Conservation (phyloP, 2,329 filamentous ascomycete species). For the Fusarium temperatum region DNA sequence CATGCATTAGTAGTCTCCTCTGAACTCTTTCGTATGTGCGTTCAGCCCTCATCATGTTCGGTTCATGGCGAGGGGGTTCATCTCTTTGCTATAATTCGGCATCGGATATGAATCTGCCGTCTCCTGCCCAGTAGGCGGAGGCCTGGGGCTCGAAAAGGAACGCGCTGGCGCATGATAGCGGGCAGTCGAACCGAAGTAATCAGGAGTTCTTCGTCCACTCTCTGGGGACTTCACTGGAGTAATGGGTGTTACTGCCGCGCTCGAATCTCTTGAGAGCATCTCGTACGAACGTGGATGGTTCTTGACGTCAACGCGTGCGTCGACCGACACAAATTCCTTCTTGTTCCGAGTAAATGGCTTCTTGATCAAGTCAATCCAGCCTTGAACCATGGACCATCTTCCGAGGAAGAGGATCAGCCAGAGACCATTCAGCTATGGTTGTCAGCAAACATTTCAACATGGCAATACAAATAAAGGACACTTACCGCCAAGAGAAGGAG, state of each 20-base stretch:
- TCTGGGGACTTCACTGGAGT: conserved; percentile 51
- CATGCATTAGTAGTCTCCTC: conserved; percentile 9
- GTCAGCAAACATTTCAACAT: conserved; percentile 9
- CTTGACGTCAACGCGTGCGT: conserved; percentile 72
- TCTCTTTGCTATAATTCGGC: conserved; percentile 48
- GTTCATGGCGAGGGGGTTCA: conserved; percentile 67
- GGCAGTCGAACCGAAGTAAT: conserved; percentile 65
- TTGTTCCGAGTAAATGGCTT: conserved; percentile 61
- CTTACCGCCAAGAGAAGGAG: conserved; percentile 82
- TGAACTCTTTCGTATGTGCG: background rate
- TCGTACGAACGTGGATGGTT: conserved; percentile 78
- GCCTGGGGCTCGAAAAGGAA: conserved; percentile 66
- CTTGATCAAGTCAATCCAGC: conserved; percentile 77
- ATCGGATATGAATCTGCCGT: conserved; percentile 52
- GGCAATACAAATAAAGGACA: conserved; percentile 20
- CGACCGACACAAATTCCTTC: conserved; percentile 88
- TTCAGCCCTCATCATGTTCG: conserved; percentile 53
- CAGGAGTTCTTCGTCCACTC: conserved; percentile 58
- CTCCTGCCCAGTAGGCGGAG: conserved; percentile 58
- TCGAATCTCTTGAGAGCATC: conserved; percentile 74
- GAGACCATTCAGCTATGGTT: conserved; percentile 76
- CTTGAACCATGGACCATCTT: conserved; percentile 83
- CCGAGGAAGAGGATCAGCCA: conserved; percentile 86
- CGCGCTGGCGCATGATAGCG: conserved; percentile 63
- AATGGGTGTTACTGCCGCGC: conserved; percentile 62